Evolutionary conservation across 2,329 filamentous ascomycete species (phyloP), one percentile per base, ranked within the genome.

Genomic region (Aspergillus brunneoviolaceus): DNA sequence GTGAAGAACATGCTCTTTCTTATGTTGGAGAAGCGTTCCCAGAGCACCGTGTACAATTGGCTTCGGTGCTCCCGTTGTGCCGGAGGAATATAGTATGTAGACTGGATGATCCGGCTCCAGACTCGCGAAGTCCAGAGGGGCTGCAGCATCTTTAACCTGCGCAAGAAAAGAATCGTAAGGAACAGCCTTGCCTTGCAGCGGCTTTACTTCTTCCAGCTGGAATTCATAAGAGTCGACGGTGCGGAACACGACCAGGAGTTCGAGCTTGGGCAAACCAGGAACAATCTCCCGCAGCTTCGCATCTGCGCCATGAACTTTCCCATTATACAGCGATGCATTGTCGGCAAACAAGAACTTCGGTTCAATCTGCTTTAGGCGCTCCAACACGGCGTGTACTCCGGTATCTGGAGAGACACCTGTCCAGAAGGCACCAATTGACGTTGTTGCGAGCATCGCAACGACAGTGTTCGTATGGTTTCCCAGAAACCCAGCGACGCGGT

Each of bases 1-100:
- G 73, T 98, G 94, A 3, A 98, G 82, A 51, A 89, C 84, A 72
- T 96, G 93, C 74, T 98, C 95, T 74, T 99, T 99, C 78, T 98
- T 98, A 80, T 98, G 95, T 74, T 98, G 94, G 54, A 98, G 84
- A 6, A 99, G 80, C 0, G 94, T 97, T 6, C 95, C 95, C 12
- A 95, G 84, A 0, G 92, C 89, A 0, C 92, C 94, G 74, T 99
- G 95, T 1, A 97, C 89, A 65, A 99, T 98, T 65, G 93, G 94
- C 76, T 98, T 98, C 6, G 95, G 94, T 19, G 85, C 78, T 2
- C 87, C 87, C 0, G 95, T 98, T 0, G 95, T 99, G 23, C 95
- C 95, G 50, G 89, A 94, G 1, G 90, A 96, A 77, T 96, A 99
- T 35, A 98, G 84, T 50, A 99, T 92, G 72, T 97, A 98, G 3